Evolutionary conservation across 306 rosid species (phyloP), one percentile per base, ranked within the genome.

Genomic region (Comarum palustre): DNA sequence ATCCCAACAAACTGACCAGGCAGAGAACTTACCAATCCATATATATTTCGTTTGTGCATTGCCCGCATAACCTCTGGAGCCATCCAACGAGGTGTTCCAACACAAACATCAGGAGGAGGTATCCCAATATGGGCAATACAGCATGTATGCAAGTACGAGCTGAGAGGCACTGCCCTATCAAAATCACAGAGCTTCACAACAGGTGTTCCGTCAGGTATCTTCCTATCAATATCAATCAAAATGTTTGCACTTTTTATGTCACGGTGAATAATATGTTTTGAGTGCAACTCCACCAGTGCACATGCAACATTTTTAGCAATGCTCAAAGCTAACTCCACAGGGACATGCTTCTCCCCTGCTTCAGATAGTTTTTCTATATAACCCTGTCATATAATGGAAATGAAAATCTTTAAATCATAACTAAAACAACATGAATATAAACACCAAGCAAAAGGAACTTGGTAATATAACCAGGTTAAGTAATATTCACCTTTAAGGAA

Each of bases 51-150:
- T 66, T 89, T 39, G 75, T 90, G 87, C 96, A 91, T 92, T 47
- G 96, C 84, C 77, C 32, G 92, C 85, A 95, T 73, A 72, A 91
- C 99, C 83, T 95, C 99, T 41, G 97, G 97, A 76, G 99, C 97
- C 97, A 95, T 91, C 99, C 99, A 95, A 34, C 92, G 88, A 72
- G 97, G 99, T 6, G 99, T 95, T 71, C 99, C 99, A 71, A 89
- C 93, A 83, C 99, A 91, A 61, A 87, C 84, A 78, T 81, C 82
- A 50, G 97, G 85, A 62, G 91, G 88, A 73, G 93, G 96, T 57
- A 88, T 73, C 75, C 99, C 99, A 54, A 81, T 45, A 54, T 95
- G 99, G 38, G 96, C 93, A 38, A 95, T 88, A 69, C 96, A 90
- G 81, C 99, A 95, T 27, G 86, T 84, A 81, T 95, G 99, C 83